Conservation (phyloP, 306 rosid species). For the Cucurbita moschata region DNA sequence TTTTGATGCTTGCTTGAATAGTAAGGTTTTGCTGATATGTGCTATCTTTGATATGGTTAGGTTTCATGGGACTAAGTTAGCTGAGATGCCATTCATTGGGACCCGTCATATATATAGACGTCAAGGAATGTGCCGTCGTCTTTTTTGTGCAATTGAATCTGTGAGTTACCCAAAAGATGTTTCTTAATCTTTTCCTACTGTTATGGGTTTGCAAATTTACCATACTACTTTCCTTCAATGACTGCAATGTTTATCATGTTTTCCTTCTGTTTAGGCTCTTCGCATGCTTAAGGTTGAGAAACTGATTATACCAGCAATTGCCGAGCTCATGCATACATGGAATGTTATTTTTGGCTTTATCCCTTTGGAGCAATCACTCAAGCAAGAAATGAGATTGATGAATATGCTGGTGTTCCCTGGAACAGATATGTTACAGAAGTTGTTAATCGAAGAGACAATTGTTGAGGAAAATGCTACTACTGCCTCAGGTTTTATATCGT, state of each 20-base stretch:
- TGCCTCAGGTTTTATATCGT: constrained; percentile 16
- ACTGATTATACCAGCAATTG: constrained; percentile 84
- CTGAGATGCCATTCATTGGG: constrained; percentile 97
- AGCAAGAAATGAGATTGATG: constrained; percentile 58
- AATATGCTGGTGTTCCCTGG: constrained; percentile 97
- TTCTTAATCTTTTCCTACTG: constrained; percentile 10
- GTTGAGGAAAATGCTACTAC: constrained; percentile 26
- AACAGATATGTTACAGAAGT: constrained; percentile 87
- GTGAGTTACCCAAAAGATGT: constrained; percentile 31
- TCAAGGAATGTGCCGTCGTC: constrained; percentile 98
- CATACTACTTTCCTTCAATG: neutral
- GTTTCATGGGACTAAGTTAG: constrained; percentile 90
- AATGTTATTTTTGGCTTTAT: constrained; percentile 68
- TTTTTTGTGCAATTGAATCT: constrained; percentile 72
- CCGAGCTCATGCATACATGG: constrained; percentile 85
- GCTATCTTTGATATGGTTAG: constrained; percentile 25
- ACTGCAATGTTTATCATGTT: neutral
- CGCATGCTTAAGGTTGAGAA: constrained; percentile 66
- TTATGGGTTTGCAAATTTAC: too few species aligned
- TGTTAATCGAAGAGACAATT: constrained; percentile 33
- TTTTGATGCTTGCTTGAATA: neutral
- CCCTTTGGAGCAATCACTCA: constrained; percentile 54
- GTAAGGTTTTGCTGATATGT: constrained; percentile 1
- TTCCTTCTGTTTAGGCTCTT: constrained; percentile 40
- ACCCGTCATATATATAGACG: constrained; percentile 91